A percentile compares a stretch with the other conserved stretches of the same genome.
Evolutionary conservation across 2,329 filamentous ascomycete genomes (phyloP).

Genomic region (Cytospora piceae): DNA sequence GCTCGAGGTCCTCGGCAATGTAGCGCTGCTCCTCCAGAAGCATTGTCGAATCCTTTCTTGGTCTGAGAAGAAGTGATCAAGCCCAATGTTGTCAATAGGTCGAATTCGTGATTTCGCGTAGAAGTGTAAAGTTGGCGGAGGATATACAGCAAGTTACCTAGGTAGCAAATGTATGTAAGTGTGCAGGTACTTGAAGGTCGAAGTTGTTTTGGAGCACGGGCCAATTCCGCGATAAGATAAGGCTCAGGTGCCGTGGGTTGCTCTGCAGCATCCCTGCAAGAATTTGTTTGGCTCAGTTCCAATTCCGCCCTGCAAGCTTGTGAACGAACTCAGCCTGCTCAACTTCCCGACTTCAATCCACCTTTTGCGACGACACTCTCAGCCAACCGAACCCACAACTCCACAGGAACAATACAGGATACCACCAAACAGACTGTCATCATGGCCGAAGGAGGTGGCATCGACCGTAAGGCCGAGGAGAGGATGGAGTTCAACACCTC

Average conservation of each 20-base stretch:
- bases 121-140: background rate
- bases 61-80: background rate
- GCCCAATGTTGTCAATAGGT: background rate
- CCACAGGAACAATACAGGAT: background rate
- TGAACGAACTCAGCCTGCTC: slow-evolving; percentile 5
- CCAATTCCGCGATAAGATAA: slow-evolving; percentile 28
- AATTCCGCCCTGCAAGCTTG: slow-evolving; percentile 10
- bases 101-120: background rate
- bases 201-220: slow-evolving; percentile 15
- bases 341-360: slow-evolving; percentile 15
- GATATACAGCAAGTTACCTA: background rate
- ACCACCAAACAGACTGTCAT: slow-evolving; percentile 40
- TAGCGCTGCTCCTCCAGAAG: slow-evolving; percentile 91
- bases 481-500: slow-evolving; percentile 98
- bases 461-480: slow-evolving; percentile 93
- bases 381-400: slow-evolving; percentile 7
- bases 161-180: background rate
- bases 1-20: slow-evolving; percentile 94
- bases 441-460: slow-evolving; percentile 81
- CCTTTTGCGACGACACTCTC: slow-evolving; percentile 2
- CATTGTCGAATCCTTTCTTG: slow-evolving; percentile 54
- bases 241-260: slow-evolving; percentile 1
- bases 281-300: slow-evolving; percentile 23
- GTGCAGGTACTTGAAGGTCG: background rate
- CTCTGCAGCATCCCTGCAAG: slow-evolving; percentile 24